These are phyloP conservation scores for Parachaetomium inaequale DNA, from an alignment of 495 filamentous ascomycete genomes.

Conservation along the genomic window DNA sequence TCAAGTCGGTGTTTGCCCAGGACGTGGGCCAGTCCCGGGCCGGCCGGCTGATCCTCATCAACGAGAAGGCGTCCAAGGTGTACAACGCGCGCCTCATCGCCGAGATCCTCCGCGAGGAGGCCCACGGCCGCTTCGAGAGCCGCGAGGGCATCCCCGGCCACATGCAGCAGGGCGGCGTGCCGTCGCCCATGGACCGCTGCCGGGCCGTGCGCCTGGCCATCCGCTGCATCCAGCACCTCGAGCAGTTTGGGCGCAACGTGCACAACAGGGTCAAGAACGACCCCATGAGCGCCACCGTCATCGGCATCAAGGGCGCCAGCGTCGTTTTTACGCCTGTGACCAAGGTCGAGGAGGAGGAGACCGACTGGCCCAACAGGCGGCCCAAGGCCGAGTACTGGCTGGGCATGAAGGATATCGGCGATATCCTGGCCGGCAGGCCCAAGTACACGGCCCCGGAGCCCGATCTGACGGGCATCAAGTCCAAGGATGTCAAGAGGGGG, in stretches of 20 bases:
- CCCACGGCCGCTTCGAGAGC: slow-evolving; percentile 88
- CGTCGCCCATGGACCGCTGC: slow-evolving; percentile 92
- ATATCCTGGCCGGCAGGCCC: slow-evolving; percentile 75
- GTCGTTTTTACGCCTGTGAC: slow-evolving; percentile 81
- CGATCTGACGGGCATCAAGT: slow-evolving; percentile 44
- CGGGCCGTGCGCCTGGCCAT: slow-evolving; percentile 89
- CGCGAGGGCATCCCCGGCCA: slow-evolving; percentile 91
- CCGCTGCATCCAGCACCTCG: slow-evolving; percentile 84
- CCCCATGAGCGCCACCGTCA: slow-evolving; percentile 68
- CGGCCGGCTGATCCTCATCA: slow-evolving; percentile 90
- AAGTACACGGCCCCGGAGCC: slow-evolving; percentile 41
- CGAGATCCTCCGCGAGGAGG: slow-evolving; percentile 92
- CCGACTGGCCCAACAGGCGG: slow-evolving; percentile 86
- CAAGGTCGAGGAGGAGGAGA: slow-evolving; percentile 73
- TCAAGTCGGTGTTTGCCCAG: slow-evolving; percentile 77
- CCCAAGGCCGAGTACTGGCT: slow-evolving; percentile 88
- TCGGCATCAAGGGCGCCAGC: slow-evolving; percentile 86
- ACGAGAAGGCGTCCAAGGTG: slow-evolving; percentile 84
- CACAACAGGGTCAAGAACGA: slow-evolving; percentile 66
- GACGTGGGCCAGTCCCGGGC: slow-evolving; percentile 89
- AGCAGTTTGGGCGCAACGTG: slow-evolving; percentile 65
- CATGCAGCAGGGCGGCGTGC: slow-evolving; percentile 93
- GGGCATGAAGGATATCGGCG: slow-evolving; percentile 72
- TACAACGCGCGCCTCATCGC: slow-evolving; percentile 92
- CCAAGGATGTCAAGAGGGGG: slow-evolving; percentile 55